A percentile compares a stretch with the other conserved stretches of the same genome.
phyloP scores from a whole-genome alignment of 805 yeast genomes.

The Sungouiella blattae region DNA sequence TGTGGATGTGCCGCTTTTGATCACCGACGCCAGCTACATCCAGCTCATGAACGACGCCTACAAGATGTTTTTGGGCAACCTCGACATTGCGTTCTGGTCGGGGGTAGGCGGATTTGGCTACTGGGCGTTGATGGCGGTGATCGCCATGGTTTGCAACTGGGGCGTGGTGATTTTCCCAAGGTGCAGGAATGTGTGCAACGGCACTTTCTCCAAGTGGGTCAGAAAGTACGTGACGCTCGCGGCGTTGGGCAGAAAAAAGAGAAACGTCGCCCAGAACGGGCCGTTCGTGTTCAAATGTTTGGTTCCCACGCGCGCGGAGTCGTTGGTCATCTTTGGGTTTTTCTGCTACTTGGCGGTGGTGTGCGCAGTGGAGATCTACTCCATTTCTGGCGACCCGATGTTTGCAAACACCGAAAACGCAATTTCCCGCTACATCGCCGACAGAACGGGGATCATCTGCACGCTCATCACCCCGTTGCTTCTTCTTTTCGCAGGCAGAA shows the following conservation, averaged over 20 bases:
- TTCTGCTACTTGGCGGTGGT: slow-evolving; percentile 12
- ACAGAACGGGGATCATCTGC: slow-evolving; percentile 15
- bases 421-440: slow-evolving; percentile 10
- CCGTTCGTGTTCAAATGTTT: slow-evolving; percentile 22
- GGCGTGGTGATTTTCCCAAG: slow-evolving; percentile 11
- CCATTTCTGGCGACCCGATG: slow-evolving; percentile 32
- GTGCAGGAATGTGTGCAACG: slow-evolving; percentile 11
- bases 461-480: slow-evolving; percentile 16
- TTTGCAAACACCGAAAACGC: slow-evolving; percentile 16
- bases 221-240: slow-evolving; percentile 39
- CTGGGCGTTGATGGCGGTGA: slow-evolving; percentile 11
- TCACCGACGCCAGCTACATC: slow-evolving; percentile 5
- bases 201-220: slow-evolving; percentile 28
- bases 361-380: slow-evolving; percentile 18
- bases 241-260: slow-evolving; percentile 28
- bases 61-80: slow-evolving; percentile 6
- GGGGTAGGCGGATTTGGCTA: slow-evolving; percentile 8
- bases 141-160: slow-evolving; percentile 14
- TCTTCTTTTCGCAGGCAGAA: slow-evolving; percentile 17
- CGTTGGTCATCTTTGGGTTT: slow-evolving; percentile 19
- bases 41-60: slow-evolving; percentile 3
- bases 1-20: slow-evolving; percentile 8
- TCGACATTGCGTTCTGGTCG: slow-evolving; percentile 6
- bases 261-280: slow-evolving; percentile 24
- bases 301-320: slow-evolving; percentile 21